A percentile compares a stretch with the other conserved stretches of the same genome.
Evolutionary conservation across 805 yeast genomes (phyloP).

Genomic region (Huiozyma sinensis): DNA sequence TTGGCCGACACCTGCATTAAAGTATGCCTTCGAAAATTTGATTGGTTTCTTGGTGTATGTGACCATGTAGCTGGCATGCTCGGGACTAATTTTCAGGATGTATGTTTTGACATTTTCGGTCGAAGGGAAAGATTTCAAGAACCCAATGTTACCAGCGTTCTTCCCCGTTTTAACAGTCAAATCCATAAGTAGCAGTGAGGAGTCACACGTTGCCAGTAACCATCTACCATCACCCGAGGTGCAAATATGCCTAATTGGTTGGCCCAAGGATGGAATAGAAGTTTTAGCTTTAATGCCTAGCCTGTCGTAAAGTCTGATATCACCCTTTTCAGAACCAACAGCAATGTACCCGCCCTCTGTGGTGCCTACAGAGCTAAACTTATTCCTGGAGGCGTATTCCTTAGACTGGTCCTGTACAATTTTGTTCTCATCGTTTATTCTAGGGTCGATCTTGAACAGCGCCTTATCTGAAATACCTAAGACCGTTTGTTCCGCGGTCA

Average conservation of each 20-base stretch:
- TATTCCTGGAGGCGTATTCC: constrained; percentile 42
- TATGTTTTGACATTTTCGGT: constrained; percentile 60
- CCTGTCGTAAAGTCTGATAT: constrained; percentile 59
- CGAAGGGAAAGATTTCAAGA: constrained; percentile 50
- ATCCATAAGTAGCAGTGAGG: constrained; percentile 62
- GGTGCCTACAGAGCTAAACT: constrained; percentile 54
- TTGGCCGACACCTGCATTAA: constrained; percentile 57
- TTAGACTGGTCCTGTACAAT: constrained; percentile 48
- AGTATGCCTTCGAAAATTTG: constrained; percentile 61
- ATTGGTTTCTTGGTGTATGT: constrained; percentile 39
- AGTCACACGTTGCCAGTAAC: constrained; percentile 69
- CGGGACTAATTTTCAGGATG: constrained; percentile 57
- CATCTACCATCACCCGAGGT: constrained; percentile 73
- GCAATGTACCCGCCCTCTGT: constrained; percentile 69
- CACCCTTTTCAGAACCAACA: constrained; percentile 67
- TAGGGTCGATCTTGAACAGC: constrained; percentile 72
- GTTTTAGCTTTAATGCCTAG: constrained; percentile 72
- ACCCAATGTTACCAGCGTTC: constrained; percentile 52
- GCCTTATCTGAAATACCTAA: constrained; percentile 58
- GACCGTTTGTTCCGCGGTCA: constrained; percentile 63
- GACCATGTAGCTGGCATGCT: constrained; percentile 55
- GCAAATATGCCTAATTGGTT: constrained; percentile 54
- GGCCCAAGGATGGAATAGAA: constrained; percentile 73
- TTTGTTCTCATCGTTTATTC: constrained; percentile 44
- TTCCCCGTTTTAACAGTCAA: constrained; percentile 50